Evolutionary conservation across 176 grass and related monocot species (phyloP), one percentile per base, ranked within the genome.

Genomic region (Rhynchospora breviuscula): DNA sequence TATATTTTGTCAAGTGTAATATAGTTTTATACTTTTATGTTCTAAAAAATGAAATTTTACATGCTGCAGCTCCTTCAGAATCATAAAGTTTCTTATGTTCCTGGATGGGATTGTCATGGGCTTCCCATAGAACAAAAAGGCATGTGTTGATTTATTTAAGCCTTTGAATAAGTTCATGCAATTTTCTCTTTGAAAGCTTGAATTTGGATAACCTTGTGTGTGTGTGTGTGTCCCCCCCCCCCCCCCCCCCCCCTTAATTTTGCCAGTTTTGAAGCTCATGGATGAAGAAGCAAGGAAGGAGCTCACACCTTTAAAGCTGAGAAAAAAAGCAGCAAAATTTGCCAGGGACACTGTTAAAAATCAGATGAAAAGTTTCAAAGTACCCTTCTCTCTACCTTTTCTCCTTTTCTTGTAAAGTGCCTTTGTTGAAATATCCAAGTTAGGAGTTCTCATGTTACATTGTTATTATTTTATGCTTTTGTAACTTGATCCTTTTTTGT

Each of bases 281-380:
- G 92, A 95, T 91, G 80, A 91, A 87, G 95, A 94, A 87, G 85
- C 90, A 66, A 90, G 94, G 85, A 84, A 72, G 85, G 81, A 90
- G 60, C 77, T 98, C 66, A 98, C 91, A 14, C 95, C 95, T 76
- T 90, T 98, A 82, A 94, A 91, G 67, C 84, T 98, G 81, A 91
- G 92, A 85, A 83, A 98, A 89, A 98, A 98, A 40, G 95, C 95
- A 82, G 95, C 95, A 86, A 98, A 98, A 77, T 98, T 98, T 91
- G 95, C 95, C 58, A 95, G 91, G 92, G 85, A 86, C 53, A 98
- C 95, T 64, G 92, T 98, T 58, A 91, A 89, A 52, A 84, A 87
- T 89, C 95, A 98, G 75, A 95, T 94, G 95, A 98, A 98, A 63
- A 92, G 92, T 88, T 98, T 98, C 88, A 94, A 95, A 91, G 95